Base-by-base conservation (phyloP, 345 rosid species). In the Populus deltoides region DNA sequence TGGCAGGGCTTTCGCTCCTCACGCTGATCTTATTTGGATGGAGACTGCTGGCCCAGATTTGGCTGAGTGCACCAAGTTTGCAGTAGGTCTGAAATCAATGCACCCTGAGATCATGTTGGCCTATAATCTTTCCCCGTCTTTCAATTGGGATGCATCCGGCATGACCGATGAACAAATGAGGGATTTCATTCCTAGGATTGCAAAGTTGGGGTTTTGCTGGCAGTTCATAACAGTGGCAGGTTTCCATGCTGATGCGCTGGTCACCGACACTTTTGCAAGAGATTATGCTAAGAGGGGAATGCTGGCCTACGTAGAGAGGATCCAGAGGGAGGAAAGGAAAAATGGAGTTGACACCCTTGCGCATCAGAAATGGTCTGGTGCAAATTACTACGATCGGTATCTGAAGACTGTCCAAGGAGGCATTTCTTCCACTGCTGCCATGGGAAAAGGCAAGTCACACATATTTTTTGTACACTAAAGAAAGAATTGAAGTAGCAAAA, bases 341-440 rank as follows among this genome's bases (percentile, higher is more conserved):
- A 85, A 94, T 76, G 99, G 94, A 9, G 94, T 97, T 24, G 99
- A 92, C 84, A 97, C 99, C 15, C 89, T 94, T 24, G 94, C 94
- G 31, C 99, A 97, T 84, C 99, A 97, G 86, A 94, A 97, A 83
- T 94, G 99, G 98, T 97, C 98, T 0, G 98, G 98, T 68, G 98
- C 99, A 7, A 92, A 94, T 84, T 97, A 80, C 71, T 97, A 94
- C 76, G 97, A 92, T 71, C 80, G 90, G 83, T 97, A 97, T 67
- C 97, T 94, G 70, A 97, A 88, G 89, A 89, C 93, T 5, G 80
- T 97, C 62, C 97, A 94, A 84, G 97, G 99, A 75, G 99, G 99
- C 69, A 92, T 94, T 45, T 90, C 98, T 62, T 94, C 99, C 77
- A 94, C 98, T 66, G 96, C 98, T 61, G 99, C 98, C 33, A 94